Evolutionary conservation across 2,329 filamentous ascomycete genomes (phyloP), one percentile per base, ranked within the genome.

Genomic region (Paracamarosporium sp.): DNA sequence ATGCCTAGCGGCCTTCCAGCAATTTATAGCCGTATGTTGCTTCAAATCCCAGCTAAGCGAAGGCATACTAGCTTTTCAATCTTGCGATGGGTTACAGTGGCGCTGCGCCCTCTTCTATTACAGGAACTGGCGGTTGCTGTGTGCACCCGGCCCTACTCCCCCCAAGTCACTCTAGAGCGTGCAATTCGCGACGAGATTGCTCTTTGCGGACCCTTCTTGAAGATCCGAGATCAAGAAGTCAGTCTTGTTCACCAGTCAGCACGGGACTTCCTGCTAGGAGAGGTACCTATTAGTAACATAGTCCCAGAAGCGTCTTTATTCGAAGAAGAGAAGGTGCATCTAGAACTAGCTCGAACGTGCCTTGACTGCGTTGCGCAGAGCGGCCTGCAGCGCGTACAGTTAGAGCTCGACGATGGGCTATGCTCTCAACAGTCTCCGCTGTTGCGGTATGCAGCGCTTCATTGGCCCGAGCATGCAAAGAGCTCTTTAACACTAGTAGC

Each of bases 181-280:
- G 48, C 51, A 2, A 59, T 66, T 12, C 47, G 56, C 40, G 61
- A 67, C 41, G 43, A 64, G 28, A 50, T 70, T 44, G 47, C 44
- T 27, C 40, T 55, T 15, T 70, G 64, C 45, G 62, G 64, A 46
- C 55, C 56, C 50, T 53, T 72, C 22, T 50, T 71, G 13, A 64
- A 50, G 40, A 46, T 72, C 9, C 60, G 66, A 50, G 52, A 62
- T 11, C 15, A 63, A 9, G 27, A 65, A 57, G 64, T 73, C 31
- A 52, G 55, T 30, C 56, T 75, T 28, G 53, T 74, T 15, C 71
- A 75, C 61, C 61, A 73, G 55, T 73, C 68, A 38, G 69, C 60
- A 7, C 69, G 68, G 41, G 70, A 75, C 25, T 74, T 71, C 52
- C 57, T 73, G 8, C 31, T 66, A 17, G 55, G 67, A 17, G 43